Evolutionary conservation across 2,329 filamentous ascomycete species (phyloP).

Genomic region (Cercospora zeae-maydis): DNA sequence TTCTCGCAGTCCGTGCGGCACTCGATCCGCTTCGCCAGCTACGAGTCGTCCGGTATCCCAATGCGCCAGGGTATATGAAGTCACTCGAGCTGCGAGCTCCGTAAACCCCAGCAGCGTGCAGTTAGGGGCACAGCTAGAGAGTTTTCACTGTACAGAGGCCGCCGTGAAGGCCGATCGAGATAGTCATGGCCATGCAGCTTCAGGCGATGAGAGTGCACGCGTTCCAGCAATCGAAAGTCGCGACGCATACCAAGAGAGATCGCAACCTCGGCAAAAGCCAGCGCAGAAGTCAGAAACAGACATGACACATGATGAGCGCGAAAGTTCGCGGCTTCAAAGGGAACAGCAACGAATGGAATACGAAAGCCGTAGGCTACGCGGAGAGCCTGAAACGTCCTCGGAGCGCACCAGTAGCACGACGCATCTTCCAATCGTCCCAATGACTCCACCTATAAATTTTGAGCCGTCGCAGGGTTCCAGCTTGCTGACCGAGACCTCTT

Average conservation of each 20-base stretch:
- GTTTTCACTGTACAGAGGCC: neutral
- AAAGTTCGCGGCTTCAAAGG: constrained; percentile 29
- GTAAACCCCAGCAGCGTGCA: neutral
- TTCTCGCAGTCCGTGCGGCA: constrained; percentile 14
- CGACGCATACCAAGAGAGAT: constrained; percentile 14
- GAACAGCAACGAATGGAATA: constrained; percentile 35
- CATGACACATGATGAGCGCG: constrained; percentile 30
- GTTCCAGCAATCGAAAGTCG: neutral
- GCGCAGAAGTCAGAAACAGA: constrained; percentile 23
- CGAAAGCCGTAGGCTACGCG: constrained; percentile 32
- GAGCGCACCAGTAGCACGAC: neutral
- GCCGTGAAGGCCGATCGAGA: neutral
- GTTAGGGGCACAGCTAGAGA: neutral
- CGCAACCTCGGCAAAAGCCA: neutral
- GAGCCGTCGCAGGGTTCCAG: constrained; percentile 5
- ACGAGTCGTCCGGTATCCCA: neutral
- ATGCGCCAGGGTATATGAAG: neutral
- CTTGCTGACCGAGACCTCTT: constrained; percentile 7
- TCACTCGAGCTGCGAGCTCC: neutral
- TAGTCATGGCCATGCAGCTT: no score
- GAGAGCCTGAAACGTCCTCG: constrained; percentile 23
- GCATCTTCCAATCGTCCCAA: neutral
- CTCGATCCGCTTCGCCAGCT: constrained; percentile 4
- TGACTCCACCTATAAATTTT: neutral
- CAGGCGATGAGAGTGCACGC: no score